Base-by-base conservation (phyloP, 345 rosid genomes). In the Camelina hispida region DNA sequence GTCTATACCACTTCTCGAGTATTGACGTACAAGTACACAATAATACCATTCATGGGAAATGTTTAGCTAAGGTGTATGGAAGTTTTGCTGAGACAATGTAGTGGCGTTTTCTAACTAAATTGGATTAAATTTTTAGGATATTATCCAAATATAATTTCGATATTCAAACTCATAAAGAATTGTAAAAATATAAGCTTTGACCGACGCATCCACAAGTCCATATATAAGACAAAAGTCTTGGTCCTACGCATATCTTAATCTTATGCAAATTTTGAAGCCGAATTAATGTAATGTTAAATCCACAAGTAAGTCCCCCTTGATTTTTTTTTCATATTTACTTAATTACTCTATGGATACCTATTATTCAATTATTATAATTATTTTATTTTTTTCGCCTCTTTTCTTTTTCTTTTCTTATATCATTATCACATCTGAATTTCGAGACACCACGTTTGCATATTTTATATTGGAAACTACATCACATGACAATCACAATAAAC, bases 391-490 rank as follows among this genome's bases (percentile, higher is more conserved):
- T 32, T 43, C 7, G 17, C 48, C 11, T 17, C 13, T 32, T 51
- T 51, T 51, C 0, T 18, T 9, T 17, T 38, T 30, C 14, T 1
- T 57, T 43, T 28, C 18, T 56, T 54, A 40, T 17, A 22, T 57
- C 65, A 57, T 69, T 46, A 44, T 57, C 56, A 44, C 20, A 44
- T 25, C n/a, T 42, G 20, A 30, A 18, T 43, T 18, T 57, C 46
- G 56, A 44, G 65, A 46, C 46, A 69, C n/a, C 56, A 44, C 34
- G 43, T 69, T 53, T 55, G 55, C 55, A 18, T 44, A 43, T 42
- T 38, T 47, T 22, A 48, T 74, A 57, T 47, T 56, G 20, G n/a
- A 56, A 66, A 16, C 38, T 46, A 64, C 14, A 55, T 10, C 65
- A 54, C 22, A 63, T 16, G 44, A 40, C 40, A 32, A 40, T 62